phyloP scores from a whole-genome alignment of 2,329 filamentous ascomycete species.

The Macrophomina phaseolina region DNA sequence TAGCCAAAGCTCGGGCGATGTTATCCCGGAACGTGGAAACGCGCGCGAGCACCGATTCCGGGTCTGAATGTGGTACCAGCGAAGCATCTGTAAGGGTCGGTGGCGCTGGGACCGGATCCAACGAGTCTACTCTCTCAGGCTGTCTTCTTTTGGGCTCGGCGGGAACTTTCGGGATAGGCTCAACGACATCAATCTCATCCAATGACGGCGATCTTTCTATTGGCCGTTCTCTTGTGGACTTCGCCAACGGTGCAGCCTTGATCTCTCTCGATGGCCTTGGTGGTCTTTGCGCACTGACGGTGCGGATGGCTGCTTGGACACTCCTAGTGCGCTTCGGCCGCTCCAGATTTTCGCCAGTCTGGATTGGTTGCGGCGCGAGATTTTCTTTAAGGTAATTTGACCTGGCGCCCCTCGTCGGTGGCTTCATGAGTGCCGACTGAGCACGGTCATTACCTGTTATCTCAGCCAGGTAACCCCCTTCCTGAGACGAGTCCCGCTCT shows the following conservation, averaged over 20 bases:
- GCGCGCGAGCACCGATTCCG: slow-evolving; percentile 51
- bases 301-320: slow-evolving; percentile 39
- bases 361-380: slow-evolving; percentile 38
- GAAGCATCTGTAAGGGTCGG: background rate
- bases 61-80: slow-evolving; percentile 48
- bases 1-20: slow-evolving; percentile 50
- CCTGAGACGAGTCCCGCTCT: slow-evolving; percentile 47
- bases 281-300: slow-evolving; percentile 24
- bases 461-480: slow-evolving; percentile 49
- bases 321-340: slow-evolving; percentile 43
- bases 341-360: slow-evolving; percentile 41
- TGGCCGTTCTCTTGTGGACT: slow-evolving; percentile 16
- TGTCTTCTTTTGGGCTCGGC: slow-evolving; percentile 1
- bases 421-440: slow-evolving; percentile 19
- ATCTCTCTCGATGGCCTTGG: slow-evolving; percentile 21
- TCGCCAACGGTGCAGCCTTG: slow-evolving; percentile 5
- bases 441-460: slow-evolving; percentile 53
- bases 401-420: slow-evolving; percentile 35
- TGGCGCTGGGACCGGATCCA: background rate
- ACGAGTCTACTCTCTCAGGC: slow-evolving; percentile 24
- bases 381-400: slow-evolving; percentile 46
- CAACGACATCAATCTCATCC: slow-evolving; percentile 9
- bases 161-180: background rate
- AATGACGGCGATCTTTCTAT: slow-evolving; percentile 7
- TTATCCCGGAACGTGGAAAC: slow-evolving; percentile 54